Base-by-base conservation (phyloP, 495 filamentous ascomycete genomes). In the Cenococcum geophilum region DNA sequence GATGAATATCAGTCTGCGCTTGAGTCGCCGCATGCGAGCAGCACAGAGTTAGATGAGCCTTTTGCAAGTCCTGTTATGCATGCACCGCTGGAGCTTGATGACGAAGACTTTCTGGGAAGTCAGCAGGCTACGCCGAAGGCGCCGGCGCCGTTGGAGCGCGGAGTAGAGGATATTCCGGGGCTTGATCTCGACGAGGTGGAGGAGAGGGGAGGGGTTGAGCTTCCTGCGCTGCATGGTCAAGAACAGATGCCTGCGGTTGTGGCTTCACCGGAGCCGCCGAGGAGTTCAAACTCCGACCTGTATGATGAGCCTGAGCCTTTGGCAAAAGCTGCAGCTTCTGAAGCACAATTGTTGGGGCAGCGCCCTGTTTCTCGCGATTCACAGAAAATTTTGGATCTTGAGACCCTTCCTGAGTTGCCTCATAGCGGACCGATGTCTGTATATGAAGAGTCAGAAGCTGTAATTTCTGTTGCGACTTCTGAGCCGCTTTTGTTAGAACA, bases 1-100 rank as follows among this genome's bases (percentile, higher is more conserved):
- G 69, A 70, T 62, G 73, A 76, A 25, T 76, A 70, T 57, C 68
- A 74, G 32, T 75, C 73, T 18, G 74, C 74, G 1, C 58, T 68
- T 6, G 72, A 75, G 35, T 62, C 57, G 5, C 68, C 68, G 1
- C 57, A 62, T 34, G 18, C 56, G 20, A 66, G 55, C 18, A 43
- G 9, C 23, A 66, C 55, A 36, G 64, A 32, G 27, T 32, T 32
- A 6, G 27, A 32, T 32, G 27, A 32, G 27, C 27, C 27, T 6
- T 32, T 32, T 32, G 27, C 27, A 6, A 32, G 27, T 32, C 27
- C 27, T 32, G n/a, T n/a, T n/a, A 32, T 6, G 27, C 27, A 32
- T 6, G 27, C 27, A 6, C 27, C 27, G 3, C 27, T 32, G 27
- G 27, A 32, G 27, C 27, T 32, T 32, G 27, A 32, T 32, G 27